Conservation (phyloP, 2,329 filamentous ascomycete genomes). For the Cladophialophora chaetospira region DNA sequence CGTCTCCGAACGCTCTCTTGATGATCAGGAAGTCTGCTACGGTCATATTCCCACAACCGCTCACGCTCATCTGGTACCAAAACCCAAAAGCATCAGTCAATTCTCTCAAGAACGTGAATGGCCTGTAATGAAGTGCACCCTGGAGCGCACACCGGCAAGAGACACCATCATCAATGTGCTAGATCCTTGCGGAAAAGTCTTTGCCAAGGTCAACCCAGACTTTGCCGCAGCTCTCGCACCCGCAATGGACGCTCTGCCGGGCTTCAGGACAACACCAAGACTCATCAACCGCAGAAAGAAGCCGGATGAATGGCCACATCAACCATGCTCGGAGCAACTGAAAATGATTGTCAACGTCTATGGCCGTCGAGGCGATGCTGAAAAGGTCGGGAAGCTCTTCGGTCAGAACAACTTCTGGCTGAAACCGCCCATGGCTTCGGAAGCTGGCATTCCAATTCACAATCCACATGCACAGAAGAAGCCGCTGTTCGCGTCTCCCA, state of each 20-base stretch:
- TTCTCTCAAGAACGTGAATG: slow-evolving; percentile 28
- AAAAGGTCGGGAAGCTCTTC: slow-evolving; percentile 68
- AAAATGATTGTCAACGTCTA: slow-evolving; percentile 76
- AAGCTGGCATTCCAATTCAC: slow-evolving; percentile 68
- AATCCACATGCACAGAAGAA: slow-evolving; percentile 70
- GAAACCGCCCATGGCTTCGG: slow-evolving; percentile 64
- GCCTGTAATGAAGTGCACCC: slow-evolving; percentile 32
- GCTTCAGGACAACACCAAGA: slow-evolving; percentile 71
- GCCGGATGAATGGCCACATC: slow-evolving; percentile 65
- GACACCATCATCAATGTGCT: slow-evolving; percentile 67
- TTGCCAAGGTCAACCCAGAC: slow-evolving; percentile 72
- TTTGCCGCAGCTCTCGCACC: slow-evolving; percentile 69
- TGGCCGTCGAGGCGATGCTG: slow-evolving; percentile 67
- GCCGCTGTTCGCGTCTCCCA: slow-evolving; percentile 43
- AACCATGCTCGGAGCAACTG: slow-evolving; percentile 62
- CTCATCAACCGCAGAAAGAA: slow-evolving; percentile 68
- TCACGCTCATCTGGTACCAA: slow-evolving; percentile 30
- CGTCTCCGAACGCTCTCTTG: slow-evolving; percentile 20
- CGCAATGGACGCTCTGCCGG: slow-evolving; percentile 68
- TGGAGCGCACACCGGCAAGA: slow-evolving; percentile 20
- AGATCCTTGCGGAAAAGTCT: slow-evolving; percentile 70
- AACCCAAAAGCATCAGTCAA: slow-evolving; percentile 21
- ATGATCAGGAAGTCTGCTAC: slow-evolving; percentile 34
- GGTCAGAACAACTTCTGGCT: slow-evolving; percentile 68
- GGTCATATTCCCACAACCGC: slow-evolving; percentile 29